Evolutionary conservation across 176 grass and related monocot genomes (phyloP).

Genomic region (Juncus effusus): DNA sequence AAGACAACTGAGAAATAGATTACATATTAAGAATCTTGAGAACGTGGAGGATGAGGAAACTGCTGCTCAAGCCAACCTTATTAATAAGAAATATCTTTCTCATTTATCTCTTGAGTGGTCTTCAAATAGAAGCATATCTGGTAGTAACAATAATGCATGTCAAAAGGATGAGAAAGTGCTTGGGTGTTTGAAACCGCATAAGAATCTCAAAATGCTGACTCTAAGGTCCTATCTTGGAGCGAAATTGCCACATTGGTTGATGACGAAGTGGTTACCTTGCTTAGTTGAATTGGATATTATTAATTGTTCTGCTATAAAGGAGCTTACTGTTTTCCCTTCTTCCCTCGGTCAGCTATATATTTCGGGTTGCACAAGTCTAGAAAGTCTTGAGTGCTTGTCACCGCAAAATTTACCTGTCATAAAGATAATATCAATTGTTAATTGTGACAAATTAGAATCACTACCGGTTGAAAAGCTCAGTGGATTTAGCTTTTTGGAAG

Average conservation of each 20-base stretch:
- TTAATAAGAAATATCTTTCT: conserved; percentile 30
- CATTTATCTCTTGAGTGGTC: conserved; percentile 13
- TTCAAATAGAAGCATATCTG: background rate
- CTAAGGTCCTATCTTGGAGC: background rate
- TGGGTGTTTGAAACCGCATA: conserved; percentile 8
- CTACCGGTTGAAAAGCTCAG: conserved; percentile 20
- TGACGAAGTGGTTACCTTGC: background rate
- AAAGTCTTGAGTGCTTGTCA: conserved; percentile 1
- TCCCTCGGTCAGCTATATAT: background rate
- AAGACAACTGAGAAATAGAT: conserved; percentile 24
- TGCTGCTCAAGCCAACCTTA: conserved; percentile 33
- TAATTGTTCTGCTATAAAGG: background rate
- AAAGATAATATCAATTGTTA: conserved; percentile 14
- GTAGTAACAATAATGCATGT: background rate
- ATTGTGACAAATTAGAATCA: conserved; percentile 1
- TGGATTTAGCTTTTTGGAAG: conserved; percentile 11
- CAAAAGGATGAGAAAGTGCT: conserved; percentile 9
- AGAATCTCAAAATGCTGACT: background rate
- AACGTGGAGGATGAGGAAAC: background rate
- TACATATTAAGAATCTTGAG: conserved; percentile 7
- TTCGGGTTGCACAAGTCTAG: conserved; percentile 2
- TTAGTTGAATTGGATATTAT: background rate
- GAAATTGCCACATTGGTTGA: conserved; percentile 5
- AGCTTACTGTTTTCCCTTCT: background rate
- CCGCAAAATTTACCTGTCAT: conserved; percentile 15